Conservation (phyloP, 2,329 filamentous ascomycete genomes). For the Aspergillus carbonarius region DNA sequence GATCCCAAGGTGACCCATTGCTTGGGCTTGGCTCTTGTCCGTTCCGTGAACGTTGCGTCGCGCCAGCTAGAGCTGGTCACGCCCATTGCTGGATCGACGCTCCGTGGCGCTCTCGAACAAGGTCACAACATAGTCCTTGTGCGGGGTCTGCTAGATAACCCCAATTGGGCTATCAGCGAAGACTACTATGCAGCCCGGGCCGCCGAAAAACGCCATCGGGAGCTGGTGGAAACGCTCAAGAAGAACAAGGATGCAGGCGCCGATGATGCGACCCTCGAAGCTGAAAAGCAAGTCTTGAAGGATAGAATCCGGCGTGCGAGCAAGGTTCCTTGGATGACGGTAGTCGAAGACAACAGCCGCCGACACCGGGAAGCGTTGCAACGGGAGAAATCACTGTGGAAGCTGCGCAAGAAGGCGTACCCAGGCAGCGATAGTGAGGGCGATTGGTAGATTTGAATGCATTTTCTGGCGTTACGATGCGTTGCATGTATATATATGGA, state of each 20-base stretch:
- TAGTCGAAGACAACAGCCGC: constrained; percentile 35
- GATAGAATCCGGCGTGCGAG: constrained; percentile 38
- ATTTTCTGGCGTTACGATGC: neutral
- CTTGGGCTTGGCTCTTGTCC: constrained; percentile 52
- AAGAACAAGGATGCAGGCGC: constrained; percentile 14
- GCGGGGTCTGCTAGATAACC: constrained; percentile 46
- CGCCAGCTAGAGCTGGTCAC: constrained; percentile 50
- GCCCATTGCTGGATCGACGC: constrained; percentile 40
- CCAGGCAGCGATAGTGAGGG: constrained; percentile 39
- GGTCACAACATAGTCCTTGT: constrained; percentile 49
- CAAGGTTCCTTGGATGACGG: constrained; percentile 43
- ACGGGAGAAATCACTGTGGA: constrained; percentile 38
- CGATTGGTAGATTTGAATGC: constrained; percentile 26
- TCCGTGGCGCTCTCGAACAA: constrained; percentile 34
- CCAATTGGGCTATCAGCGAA: constrained; percentile 47
- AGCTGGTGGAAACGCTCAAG: constrained; percentile 21
- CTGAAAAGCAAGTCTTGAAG: constrained; percentile 19
- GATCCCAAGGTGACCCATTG: constrained; percentile 50
- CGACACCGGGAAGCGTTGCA: constrained; percentile 27
- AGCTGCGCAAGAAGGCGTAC: constrained; percentile 40
- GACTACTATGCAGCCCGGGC: constrained; percentile 42
- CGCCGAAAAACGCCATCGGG: constrained; percentile 35
- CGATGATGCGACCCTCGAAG: neutral
- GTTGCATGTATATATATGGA: neutral
- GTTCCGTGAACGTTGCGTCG: constrained; percentile 39